Base-by-base conservation (phyloP, 164 flowering plant species). In the Nymphaea colorata region DNA sequence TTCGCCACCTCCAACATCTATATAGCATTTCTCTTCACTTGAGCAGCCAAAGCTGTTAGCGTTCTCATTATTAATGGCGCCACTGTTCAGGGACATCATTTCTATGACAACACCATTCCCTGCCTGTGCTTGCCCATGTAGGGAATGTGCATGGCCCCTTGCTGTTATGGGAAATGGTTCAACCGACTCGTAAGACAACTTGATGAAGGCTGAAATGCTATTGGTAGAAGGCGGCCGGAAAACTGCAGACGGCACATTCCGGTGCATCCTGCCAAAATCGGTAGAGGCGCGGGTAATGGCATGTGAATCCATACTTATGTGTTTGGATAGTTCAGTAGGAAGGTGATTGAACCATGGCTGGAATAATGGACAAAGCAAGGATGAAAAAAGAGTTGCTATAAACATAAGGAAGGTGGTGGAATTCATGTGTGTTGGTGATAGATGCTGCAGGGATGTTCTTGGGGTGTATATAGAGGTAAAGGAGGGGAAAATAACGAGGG, bases 1-100 rank as follows among this genome's bases (percentile, higher is more conserved):
- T 81, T 90, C 96, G 11, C 98, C 99, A 7, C 97, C 98, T 93
- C 96, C 88, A 43, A 79, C 98, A 74, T 94, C 99, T 7, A 84
- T 94, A 64, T 85, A 85, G 68, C 11, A 70, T 5, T 69, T 82
- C 73, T 25, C 36, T 25, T 25, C 36, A 25, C 36, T 25, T 25
- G 36, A 25, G 36, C 36, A 25, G 36, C 36, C 36, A 25, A 25
- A 25, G 1, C 36, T 25, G 36, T 25, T 25, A 25, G 36, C 36
- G 36, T 25, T 25, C 36, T 25, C 36, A 25, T 25, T 0, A 25
- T 25, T 25, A 25, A 25, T 25, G 36, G 36, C 36, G 42, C 60
- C 41, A n/a, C 70, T 51, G 36, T 66, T 63, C 25, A 67, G 36
- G 42, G 76, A 71, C 65, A 76, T 78, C 98, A 93, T 93, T 66